These are phyloP conservation scores for Arthrobotrys sphaeroides DNA, from an alignment of 2,329 filamentous ascomycete genomes.

Conservation along the genomic window DNA sequence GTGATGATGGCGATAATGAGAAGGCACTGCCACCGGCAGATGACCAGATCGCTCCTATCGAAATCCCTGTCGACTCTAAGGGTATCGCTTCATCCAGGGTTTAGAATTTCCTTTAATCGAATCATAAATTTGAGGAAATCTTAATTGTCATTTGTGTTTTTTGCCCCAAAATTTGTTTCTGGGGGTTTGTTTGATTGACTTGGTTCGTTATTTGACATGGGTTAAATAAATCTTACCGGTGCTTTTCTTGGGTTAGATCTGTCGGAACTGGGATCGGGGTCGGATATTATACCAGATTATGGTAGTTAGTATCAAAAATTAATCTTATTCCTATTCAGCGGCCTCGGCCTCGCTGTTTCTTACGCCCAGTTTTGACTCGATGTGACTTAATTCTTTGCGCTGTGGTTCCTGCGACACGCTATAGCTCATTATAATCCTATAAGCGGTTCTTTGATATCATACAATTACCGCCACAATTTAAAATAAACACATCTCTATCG, in stretches of 20 bases:
- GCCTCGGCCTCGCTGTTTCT: neutral
- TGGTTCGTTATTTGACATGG: neutral
- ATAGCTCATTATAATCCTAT: too few species aligned
- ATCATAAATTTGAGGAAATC: too few species aligned
- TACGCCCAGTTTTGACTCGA: neutral
- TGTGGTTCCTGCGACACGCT: too few species aligned
- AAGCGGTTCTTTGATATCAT: too few species aligned
- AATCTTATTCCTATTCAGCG: conserved; percentile 6
- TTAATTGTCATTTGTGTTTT: neutral
- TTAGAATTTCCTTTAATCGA: conserved; percentile 2
- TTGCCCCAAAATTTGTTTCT: neutral
- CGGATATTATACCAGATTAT: neutral
- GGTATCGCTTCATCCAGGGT: neutral
- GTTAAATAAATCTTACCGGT: conserved; percentile 11
- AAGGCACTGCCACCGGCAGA: conserved; percentile 36
- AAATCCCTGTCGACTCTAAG: conserved; percentile 25
- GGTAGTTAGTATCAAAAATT: conserved; percentile 18
- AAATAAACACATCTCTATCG: too few species aligned
- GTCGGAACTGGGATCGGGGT: neutral
- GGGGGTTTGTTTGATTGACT: neutral
- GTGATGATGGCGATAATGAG: conserved; percentile 35
- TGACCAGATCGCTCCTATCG: conserved; percentile 14
- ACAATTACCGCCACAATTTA: too few species aligned
- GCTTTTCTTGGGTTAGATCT: conserved; percentile 11
- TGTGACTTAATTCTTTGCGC: neutral